Evolutionary conservation across 768 basidiomycete species (phyloP), one percentile per base, ranked within the genome.

Genomic region (Galerina sulciceps): DNA sequence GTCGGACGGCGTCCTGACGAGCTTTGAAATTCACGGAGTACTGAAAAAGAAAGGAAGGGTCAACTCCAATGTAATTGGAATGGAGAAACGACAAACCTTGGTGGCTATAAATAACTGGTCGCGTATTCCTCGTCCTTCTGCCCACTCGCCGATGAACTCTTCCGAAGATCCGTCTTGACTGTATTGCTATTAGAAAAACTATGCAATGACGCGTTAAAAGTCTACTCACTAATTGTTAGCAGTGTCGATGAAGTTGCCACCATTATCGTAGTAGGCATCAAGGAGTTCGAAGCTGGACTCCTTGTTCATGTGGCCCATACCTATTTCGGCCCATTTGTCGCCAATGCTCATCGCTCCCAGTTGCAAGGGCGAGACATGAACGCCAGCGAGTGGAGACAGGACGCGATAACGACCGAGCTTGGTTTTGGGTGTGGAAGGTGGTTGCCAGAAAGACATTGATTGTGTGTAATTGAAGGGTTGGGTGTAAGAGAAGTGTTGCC

Each of bases 111-210:
- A 78, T 14, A 84, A 69, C 58, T 80, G 77, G 59, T 83, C 79
- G 4, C 83, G 70, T 42, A 78, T 79, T 0, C 73, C 74, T 18
- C 80, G 73, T 34, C 68, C 58, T 58, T 81, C 75, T 55, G 79
- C 77, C 83, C 82, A 85, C 61, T 84, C 82, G 4, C 83, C 84
- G 34, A 84, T 74, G 61, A 79, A 79, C 51, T 60, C 53, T 64
- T 89, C 86, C 3, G 82, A 85, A 20, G 77, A 65, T 58, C 81
- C 85, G 54, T 85, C 78, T 61, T 87, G 84, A 55, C 79, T 82
- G 41, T 31, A 31, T 31, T 35, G 45, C 42, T 11, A 42, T 34
- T 8, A 46, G 10, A 22, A 6, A 11, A 55, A 14, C 13, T 36
- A 4, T 13, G n/a, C 6, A 44, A 51, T 14, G 49, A 44, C 23